These are phyloP conservation scores for Infundibulicybe gibba DNA, from an alignment of 768 basidiomycete genomes.

Conservation along the genomic window DNA sequence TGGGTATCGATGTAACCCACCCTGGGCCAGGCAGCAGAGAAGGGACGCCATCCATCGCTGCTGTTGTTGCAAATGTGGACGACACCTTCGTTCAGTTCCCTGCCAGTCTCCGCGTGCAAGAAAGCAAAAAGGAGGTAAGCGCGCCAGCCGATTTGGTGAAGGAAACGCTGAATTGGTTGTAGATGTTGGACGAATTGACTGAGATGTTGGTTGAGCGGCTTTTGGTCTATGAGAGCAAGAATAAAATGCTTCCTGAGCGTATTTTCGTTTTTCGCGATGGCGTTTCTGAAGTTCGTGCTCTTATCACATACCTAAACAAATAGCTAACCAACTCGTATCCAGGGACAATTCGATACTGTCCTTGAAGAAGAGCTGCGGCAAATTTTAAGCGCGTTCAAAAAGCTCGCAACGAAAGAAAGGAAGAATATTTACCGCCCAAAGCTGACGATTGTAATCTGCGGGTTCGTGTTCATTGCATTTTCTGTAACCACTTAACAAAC, in stretches of 20 bases:
- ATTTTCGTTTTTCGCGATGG: conserved; percentile 79
- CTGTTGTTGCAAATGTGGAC: conserved; percentile 78
- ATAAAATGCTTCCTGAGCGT: conserved; percentile 57
- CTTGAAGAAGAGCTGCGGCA: conserved; percentile 57
- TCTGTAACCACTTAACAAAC: background rate
- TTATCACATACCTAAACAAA: background rate
- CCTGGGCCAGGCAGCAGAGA: conserved; percentile 62
- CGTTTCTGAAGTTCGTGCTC: conserved; percentile 67
- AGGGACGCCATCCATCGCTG: conserved; percentile 81
- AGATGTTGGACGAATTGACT: conserved; percentile 74
- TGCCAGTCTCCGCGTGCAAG: conserved; percentile 66
- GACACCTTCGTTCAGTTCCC: conserved; percentile 73
- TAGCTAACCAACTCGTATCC: background rate
- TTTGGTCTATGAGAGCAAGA: conserved; percentile 50
- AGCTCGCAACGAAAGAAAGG: conserved; percentile 37
- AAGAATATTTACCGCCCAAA: conserved; percentile 51
- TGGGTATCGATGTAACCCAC: conserved; percentile 85
- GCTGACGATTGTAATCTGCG: conserved; percentile 76
- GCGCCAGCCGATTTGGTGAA: background rate
- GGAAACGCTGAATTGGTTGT: background rate
- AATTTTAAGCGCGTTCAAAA: conserved; percentile 59
- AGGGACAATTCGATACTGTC: conserved; percentile 75
- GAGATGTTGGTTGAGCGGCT: conserved; percentile 74
- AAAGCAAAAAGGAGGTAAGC: conserved; percentile 44
- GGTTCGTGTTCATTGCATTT: conserved; percentile 26